Percentiles rank a stretch among this genome's conserved stretches.
phyloP scores from a whole-genome alignment of 2,329 filamentous ascomycete genomes.

The Bipolaris victoriae region DNA sequence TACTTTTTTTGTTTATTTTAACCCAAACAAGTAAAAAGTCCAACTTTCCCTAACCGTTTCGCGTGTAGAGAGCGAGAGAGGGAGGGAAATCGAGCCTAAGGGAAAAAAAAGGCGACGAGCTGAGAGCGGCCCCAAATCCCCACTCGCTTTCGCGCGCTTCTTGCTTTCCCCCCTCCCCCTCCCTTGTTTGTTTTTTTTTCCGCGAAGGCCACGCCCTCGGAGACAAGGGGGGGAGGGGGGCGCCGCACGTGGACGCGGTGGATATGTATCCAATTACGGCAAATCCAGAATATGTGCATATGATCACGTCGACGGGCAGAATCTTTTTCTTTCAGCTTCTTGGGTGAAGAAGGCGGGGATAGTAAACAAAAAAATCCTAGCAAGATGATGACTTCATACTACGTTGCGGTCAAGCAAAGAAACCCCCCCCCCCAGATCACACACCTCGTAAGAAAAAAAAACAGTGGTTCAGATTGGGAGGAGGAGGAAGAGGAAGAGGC shows the following conservation, averaged over 20 bases:
- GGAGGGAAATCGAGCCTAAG: not conserved
- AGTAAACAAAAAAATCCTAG: not conserved
- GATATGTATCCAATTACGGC: not conserved
- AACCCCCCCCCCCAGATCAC: slow-evolving; percentile 16
- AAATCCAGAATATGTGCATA: not conserved
- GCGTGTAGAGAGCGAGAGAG: no score
- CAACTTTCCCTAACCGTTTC: no score
- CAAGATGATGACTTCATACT: slow-evolving; percentile 15
- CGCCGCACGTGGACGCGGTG: not conserved
- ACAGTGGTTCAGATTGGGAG: no score
- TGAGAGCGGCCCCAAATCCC: not conserved
- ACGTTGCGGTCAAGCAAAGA: slow-evolving; percentile 12
- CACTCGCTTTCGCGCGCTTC: not conserved
- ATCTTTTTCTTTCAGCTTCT: not conserved
- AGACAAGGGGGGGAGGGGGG: not conserved
- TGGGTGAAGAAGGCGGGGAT: no score
- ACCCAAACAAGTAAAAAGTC: no score
- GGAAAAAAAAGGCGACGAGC: not conserved
- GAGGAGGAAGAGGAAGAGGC: no score
- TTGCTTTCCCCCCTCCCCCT: not conserved
- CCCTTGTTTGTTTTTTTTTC: not conserved
- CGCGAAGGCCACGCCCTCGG: not conserved
- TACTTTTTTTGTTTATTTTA: no score
- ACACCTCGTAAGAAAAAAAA: no score
- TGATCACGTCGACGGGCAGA: not conserved